Conservation (phyloP, 1,139 yeast species). For the Taphrina sp. region DNA sequence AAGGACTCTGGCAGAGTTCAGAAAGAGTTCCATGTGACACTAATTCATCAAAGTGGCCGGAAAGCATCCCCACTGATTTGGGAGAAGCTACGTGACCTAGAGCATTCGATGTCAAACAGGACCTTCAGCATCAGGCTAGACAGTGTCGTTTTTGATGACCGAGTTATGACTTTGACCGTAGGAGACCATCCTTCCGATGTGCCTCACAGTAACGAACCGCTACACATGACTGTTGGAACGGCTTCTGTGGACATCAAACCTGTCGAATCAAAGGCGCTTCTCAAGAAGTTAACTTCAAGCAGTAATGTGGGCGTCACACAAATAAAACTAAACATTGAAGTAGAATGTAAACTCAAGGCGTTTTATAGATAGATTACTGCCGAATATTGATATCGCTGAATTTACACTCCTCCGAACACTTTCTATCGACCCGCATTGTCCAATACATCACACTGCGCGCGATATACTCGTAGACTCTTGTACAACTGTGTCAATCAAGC, state of each 20-base stretch:
- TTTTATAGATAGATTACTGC: too few species aligned
- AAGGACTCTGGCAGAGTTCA: conserved; percentile 51
- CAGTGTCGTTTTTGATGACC: conserved; percentile 54
- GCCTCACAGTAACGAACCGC: conserved; percentile 49
- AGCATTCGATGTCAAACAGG: conserved; percentile 36
- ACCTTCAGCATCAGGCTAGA: conserved; percentile 45
- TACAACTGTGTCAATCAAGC: too few species aligned
- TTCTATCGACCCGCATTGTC: too few species aligned
- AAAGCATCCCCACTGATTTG: conserved; percentile 38
- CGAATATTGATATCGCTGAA: too few species aligned
- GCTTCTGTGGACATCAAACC: conserved; percentile 53
- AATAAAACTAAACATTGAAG: not conserved
- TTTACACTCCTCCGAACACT: too few species aligned
- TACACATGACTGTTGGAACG: conserved; percentile 80
- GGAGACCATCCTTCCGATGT: conserved; percentile 40
- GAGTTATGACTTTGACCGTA: conserved; percentile 60
- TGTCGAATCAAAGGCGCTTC: conserved; percentile 51
- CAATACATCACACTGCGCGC: too few species aligned
- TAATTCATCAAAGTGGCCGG: conserved; percentile 54
- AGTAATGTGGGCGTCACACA: not conserved
- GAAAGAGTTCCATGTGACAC: conserved; percentile 69
- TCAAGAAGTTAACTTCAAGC: conserved; percentile 39
- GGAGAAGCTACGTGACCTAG: conserved; percentile 40
- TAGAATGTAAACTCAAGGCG: conserved; percentile 2
- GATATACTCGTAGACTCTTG: too few species aligned